Percentiles rank a stretch among this genome's conserved stretches.
Evolutionary conservation across 176 grass and related monocot species (phyloP).

Genomic region (Bromus sterilis): DNA sequence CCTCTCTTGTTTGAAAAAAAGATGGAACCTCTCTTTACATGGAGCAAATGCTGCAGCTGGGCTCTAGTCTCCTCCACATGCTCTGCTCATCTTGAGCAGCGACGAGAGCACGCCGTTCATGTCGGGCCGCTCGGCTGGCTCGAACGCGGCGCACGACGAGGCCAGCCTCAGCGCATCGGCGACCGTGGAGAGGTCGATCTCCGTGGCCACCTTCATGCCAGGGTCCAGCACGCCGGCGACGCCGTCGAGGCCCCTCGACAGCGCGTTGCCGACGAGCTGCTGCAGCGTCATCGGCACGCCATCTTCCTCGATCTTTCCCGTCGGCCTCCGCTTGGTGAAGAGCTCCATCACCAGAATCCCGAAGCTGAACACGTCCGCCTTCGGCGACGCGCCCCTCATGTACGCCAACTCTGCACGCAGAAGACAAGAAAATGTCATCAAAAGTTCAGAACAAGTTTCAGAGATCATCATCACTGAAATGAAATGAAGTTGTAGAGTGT

Average conservation of each 20-base stretch:
- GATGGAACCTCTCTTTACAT: too few species aligned
- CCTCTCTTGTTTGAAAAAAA: too few species aligned
- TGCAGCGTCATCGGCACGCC: constrained; percentile 52
- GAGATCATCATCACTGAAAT: background rate
- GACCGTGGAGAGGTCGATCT: constrained; percentile 45
- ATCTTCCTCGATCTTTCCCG: constrained; percentile 46
- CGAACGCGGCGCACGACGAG: constrained; percentile 47
- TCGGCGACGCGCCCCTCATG: constrained; percentile 58
- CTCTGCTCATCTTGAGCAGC: constrained; percentile 46
- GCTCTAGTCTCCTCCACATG: background rate
- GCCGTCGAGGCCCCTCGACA: constrained; percentile 35
- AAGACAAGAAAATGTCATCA: background rate
- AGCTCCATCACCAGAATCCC: constrained; percentile 76
- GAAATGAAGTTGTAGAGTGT: background rate
- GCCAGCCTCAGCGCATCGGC: constrained; percentile 46
- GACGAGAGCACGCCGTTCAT: constrained; percentile 57
- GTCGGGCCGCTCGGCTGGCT: constrained; percentile 57
- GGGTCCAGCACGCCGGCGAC: constrained; percentile 49
- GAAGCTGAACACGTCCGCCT: constrained; percentile 94
- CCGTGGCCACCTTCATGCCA: constrained; percentile 34
- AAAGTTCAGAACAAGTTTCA: background rate
- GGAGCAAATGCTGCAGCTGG: background rate
- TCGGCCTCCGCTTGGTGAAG: constrained; percentile 65
- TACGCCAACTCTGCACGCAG: constrained; percentile 63
- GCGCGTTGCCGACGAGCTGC: constrained; percentile 61